Base-by-base conservation (phyloP, 2,329 filamentous ascomycete genomes). In the Stagonosporopsis vannaccii region DNA sequence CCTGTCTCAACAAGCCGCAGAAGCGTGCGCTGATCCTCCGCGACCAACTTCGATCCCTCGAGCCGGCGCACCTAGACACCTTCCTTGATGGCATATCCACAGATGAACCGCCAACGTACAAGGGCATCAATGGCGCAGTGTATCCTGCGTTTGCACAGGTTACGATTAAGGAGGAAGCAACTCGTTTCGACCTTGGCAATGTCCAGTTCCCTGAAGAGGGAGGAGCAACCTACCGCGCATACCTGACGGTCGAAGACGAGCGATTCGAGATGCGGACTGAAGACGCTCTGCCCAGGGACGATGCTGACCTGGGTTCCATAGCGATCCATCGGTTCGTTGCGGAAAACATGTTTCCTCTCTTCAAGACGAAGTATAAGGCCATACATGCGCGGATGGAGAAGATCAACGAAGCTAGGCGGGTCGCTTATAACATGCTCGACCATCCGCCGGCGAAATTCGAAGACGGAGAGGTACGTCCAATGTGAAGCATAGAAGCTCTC, bases 71-170 rank as follows among this genome's bases (percentile, higher is more conserved):
- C 45, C 59, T 75, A 1, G 57, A 73, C 20, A 60, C 48, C 6
- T 73, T 69, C 58, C 48, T 75, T 6, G 56, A 63, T 17, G 69
- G 68, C 26, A 41, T 73, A 13, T 47, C 26, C 8, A 46, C 65
- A 5, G 50, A 62, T n/a, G 73, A 75, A 47, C 72, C 72, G 6
- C 72, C 72, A 2, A 56, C 41, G 8, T 75, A 74, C 56, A 65
- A 49, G 26, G 49, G 54, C 11, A 25, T 68, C n/a, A 65, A 69
- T 17, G 62, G 63, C 8, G 48, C 33, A 13, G 52, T 71, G 19
- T 41, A 51, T 4, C 72, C 72, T n/a, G 51, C 58, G 4, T 60
- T 71, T 4, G 32, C 33, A 2, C 47, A 67, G 9, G 67, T 70
- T 22, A 63, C 52, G 2, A 53, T 74, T 28, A 70, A 67, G 33